phyloP scores from a whole-genome alignment of 75 land plant genomes.

The Picea sitchensis region DNA sequence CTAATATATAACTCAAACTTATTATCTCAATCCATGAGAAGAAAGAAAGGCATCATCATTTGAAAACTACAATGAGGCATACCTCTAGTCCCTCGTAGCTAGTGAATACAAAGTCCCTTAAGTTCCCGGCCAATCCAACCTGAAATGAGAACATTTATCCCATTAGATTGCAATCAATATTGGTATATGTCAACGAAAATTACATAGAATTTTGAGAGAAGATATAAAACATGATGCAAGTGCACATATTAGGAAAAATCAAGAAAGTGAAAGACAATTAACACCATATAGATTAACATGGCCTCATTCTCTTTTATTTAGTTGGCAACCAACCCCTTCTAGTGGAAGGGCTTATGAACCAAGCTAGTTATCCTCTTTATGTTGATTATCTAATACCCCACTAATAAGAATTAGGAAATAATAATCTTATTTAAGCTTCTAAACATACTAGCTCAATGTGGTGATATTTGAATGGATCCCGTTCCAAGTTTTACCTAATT shows the following conservation, averaged over 20 bases:
- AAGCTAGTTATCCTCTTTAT: too few relatives aligned
- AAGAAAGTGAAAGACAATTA: too few relatives aligned
- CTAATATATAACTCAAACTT: not conserved
- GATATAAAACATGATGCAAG: not conserved
- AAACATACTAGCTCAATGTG: too few relatives aligned
- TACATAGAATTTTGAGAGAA: not conserved
- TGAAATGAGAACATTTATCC: slow-evolving; percentile 11
- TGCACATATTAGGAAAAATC: too few relatives aligned
- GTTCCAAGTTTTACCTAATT: too few relatives aligned
- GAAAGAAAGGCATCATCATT: not conserved
- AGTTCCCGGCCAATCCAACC: slow-evolving; percentile 89
- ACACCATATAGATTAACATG: too few relatives aligned
- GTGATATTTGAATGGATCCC: too few relatives aligned
- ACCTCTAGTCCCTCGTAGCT: slow-evolving; percentile 72
- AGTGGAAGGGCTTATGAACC: not conserved
- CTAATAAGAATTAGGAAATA: not conserved
- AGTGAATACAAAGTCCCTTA: slow-evolving; percentile 66
- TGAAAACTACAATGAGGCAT: not conserved
- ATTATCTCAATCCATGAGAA: not conserved
- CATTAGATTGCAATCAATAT: not conserved
- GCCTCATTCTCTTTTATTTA: not conserved
- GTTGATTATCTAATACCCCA: not conserved
- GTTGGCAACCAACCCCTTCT: not conserved
- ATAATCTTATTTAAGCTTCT: not conserved
- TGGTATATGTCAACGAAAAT: not conserved